Evolutionary conservation across 768 basidiomycete species (phyloP), one percentile per base, ranked within the genome.

Genomic region (Lentinula raphanica): DNA sequence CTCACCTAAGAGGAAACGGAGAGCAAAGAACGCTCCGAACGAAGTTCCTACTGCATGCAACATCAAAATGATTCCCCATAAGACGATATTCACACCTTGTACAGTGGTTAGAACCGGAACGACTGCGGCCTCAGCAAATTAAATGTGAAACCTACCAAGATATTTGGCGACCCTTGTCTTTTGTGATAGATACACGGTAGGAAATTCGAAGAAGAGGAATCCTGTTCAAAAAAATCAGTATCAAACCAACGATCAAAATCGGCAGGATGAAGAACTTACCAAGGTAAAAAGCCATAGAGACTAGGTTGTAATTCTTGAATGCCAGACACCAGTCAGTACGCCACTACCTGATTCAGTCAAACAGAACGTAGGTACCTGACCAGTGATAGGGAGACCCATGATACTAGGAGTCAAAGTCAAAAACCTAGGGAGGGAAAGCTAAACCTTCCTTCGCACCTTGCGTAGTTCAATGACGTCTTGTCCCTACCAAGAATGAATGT

Each of bases 381-480:
- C 85, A 3, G 68, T 75, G 61, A 87, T 84, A 2, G 86, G 86
- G 44, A 88, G 74, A 2, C 81, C 82, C 84, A 87, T 86, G 59
- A 87, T 79, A 62, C 83, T 84, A 50, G 9, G 40, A 11, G 21
- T 48, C 21, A 38, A 35, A 11, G 2, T 29, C 54, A 31, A 35
- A 13, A 6, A 35, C 32, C 5, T 8, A 2, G 13, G 13, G 32
- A 13, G 13, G 32, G 32, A 35, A 35, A 13, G 32, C 5, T 35
- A 35, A 35, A n/a, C n/a, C 13, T 35, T 38, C 9, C 5, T 27
- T 56, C 66, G 27, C 60, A 79, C 84, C 83, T 84, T n/a, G 86
- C 85, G 73, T 87, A 87, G 65, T 86, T 86, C 38, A 87, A 66
- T 12, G 83, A 81, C 3, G 85, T 86, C 74, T 88, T 88, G 67